Base-by-base conservation (phyloP, 371 early-diverging fungal genomes). In the Mortierella sp. region DNA sequence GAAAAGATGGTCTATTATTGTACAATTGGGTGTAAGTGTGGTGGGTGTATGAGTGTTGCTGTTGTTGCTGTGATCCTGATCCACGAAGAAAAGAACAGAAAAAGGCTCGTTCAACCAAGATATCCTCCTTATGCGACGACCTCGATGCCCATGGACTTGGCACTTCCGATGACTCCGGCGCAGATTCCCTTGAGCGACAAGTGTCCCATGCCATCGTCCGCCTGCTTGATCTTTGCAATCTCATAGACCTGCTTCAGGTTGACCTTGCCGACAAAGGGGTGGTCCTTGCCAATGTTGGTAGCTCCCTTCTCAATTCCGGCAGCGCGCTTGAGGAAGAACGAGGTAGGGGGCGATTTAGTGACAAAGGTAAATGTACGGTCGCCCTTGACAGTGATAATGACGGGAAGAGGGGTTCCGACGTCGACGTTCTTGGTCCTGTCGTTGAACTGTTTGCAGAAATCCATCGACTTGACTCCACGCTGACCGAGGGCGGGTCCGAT, bases 391-490 rank as follows among this genome's bases (percentile, higher is more conserved):
- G 92, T 92, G 83, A 99, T 96, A 46, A 93, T 89, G 29, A 95
- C 95, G 3, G 97, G 96, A 60, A 97, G 91, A 48, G 98, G 99
- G 48, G 97, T 96, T 54, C 94, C 96, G 54, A 92, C 88, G n/a
- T 92, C 90, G 86, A 94, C 92, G 81, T 95, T 92, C 88, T 97
- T 97, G 76, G 99, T 98, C 70, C 95, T 95, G 89, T 98, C 99
- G 91, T 99, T 99, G 92, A 99, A 99, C 87, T 95, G 96, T 89
- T 98, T 98, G 91, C 98, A 97, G 88, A 99, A 99, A 88, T 99
- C 99, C 92, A 99, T 98, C n/a, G 97, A 93, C 88, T 98, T 99
- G 72, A 99, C 95, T 88, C 99, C 99, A 74, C 97, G 94, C 80
- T 97, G 98, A 89, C 99, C 99, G 35, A 99, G 93, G 5, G 98